Base-by-base conservation (phyloP, 2,329 filamentous ascomycete species). In the Calonectria hongkongensis region DNA sequence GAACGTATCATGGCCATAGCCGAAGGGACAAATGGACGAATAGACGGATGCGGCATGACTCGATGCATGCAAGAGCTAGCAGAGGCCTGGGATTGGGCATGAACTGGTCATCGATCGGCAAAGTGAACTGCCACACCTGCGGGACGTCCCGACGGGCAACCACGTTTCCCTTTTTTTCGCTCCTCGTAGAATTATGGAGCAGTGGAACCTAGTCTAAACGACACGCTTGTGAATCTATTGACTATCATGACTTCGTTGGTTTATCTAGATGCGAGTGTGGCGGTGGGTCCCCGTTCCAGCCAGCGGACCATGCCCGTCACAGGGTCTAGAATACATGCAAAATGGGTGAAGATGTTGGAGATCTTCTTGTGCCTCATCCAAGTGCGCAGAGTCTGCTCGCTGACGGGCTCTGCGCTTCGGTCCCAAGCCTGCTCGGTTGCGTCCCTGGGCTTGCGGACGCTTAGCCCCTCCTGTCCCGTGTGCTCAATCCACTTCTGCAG, bases 311-410 rank as follows among this genome's bases (percentile, higher is more conserved):
- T 81, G 0, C 89, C 89, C 16, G 79, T 80, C 7, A 73, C 79
- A 4, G 90, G 88, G 81, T 92, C 90, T 87, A 93, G 87, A 33
- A 92, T 81, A 25, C 86, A 86, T 4, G 87, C 86, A 80, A 89
- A 92, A 81, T 93, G 90, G 2, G 89, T 92, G 43, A 83, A 84
- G 68, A 90, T 88, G 76, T 92, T 92, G 18, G 86, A 86, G 4
- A 89, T 88, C 0, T 90, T 90, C 72, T 87, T 89, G 16, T 82
- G 82, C 27, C 83, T 82, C 10, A 91, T 82, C 89, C 90, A 90
- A 13, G 81, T 75, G 2, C 85, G 81, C 3, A 91, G 76, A 36
- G 79, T 72, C 76, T 81, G 36, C 54, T 60, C 54, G 54, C 6
- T 18, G 12, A 60, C 54, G 21, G 54, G 54, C 33, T 16, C 54